Percentiles rank a stretch among this genome's conserved stretches.
Evolutionary conservation across 2,329 filamentous ascomycete genomes (phyloP).

Genomic region (Xylaria sp.): DNA sequence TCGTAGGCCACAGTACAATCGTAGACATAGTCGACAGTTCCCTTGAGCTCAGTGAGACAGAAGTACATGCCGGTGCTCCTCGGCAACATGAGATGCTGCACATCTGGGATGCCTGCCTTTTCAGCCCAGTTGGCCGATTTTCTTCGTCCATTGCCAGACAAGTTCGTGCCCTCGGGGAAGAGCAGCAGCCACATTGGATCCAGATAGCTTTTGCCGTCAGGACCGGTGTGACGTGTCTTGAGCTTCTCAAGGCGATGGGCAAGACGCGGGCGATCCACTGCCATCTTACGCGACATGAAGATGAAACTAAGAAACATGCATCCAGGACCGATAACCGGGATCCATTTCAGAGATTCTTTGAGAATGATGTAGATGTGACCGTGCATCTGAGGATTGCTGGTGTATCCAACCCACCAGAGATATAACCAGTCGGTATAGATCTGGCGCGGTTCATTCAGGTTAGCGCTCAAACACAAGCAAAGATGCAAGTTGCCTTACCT

Average conservation of each 20-base stretch:
- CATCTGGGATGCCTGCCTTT: constrained; percentile 67
- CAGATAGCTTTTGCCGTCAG: constrained; percentile 49
- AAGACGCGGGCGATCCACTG: constrained; percentile 69
- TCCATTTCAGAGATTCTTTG: constrained; percentile 77
- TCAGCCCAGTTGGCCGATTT: constrained; percentile 71
- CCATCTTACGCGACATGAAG: constrained; percentile 87
- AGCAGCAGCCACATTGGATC: constrained; percentile 88
- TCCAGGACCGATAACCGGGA: constrained; percentile 73
- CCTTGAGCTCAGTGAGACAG: constrained; percentile 68
- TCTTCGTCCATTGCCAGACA: constrained; percentile 62
- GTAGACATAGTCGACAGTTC: constrained; percentile 75
- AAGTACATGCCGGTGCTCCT: constrained; percentile 77
- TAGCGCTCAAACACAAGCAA: constrained; percentile 16
- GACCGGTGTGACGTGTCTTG: constrained; percentile 50
- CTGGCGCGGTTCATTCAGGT: constrained; percentile 31
- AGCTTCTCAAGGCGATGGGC: constrained; percentile 68
- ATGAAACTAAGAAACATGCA: constrained; percentile 88
- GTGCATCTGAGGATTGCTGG: constrained; percentile 67
- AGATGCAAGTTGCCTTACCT: constrained; percentile 41
- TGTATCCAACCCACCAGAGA: constrained; percentile 91
- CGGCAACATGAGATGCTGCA: constrained; percentile 69
- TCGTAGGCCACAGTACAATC: constrained; percentile 96
- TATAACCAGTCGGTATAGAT: constrained; percentile 92
- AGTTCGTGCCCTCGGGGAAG: constrained; percentile 83
- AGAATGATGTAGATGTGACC: constrained; percentile 86